Evolutionary conservation across 1,284 basidiomycete species (phyloP).

Genomic region (Pseudozyma tsukubaensis): DNA sequence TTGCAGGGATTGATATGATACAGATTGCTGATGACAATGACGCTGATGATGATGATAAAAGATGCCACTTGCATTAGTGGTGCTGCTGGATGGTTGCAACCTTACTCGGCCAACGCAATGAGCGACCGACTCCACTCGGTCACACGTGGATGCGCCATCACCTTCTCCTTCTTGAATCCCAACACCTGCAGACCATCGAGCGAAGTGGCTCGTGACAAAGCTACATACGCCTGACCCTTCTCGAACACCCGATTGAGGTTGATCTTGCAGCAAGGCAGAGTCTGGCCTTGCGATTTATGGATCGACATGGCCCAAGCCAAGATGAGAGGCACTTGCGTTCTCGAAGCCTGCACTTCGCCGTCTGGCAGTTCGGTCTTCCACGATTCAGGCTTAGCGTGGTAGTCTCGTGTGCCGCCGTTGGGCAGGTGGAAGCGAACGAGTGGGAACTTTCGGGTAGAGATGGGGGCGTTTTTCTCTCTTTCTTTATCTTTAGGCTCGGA

Average conservation of each 20-base stretch:
- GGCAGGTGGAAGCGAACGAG: constrained; percentile 61
- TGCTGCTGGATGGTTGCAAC: constrained; percentile 7
- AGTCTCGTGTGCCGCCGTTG: constrained; percentile 55
- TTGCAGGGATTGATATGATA: neutral
- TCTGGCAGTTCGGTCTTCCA: constrained; percentile 70
- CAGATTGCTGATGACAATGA: neutral
- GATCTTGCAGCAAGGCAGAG: constrained; percentile 63
- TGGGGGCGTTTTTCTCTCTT: constrained; percentile 56
- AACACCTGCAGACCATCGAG: constrained; percentile 90
- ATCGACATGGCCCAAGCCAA: constrained; percentile 68
- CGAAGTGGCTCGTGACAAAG: constrained; percentile 91
- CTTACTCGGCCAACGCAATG: constrained; percentile 28
- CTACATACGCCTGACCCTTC: constrained; percentile 85
- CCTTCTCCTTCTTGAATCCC: constrained; percentile 74
- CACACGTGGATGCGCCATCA: constrained; percentile 64
- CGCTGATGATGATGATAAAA: neutral
- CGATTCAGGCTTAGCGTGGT: constrained; percentile 56
- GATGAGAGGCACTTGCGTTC: constrained; percentile 65
- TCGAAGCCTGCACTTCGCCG: constrained; percentile 65
- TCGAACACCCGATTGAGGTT: constrained; percentile 65
- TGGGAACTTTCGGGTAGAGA: constrained; percentile 51
- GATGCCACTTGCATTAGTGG: neutral
- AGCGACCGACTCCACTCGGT: constrained; percentile 57
- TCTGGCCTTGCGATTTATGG: constrained; percentile 68
- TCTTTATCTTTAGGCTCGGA: constrained; percentile 33